Evolutionary conservation across 1,139 yeast species (phyloP).

Genomic region (Suhomyces bribrorum): DNA sequence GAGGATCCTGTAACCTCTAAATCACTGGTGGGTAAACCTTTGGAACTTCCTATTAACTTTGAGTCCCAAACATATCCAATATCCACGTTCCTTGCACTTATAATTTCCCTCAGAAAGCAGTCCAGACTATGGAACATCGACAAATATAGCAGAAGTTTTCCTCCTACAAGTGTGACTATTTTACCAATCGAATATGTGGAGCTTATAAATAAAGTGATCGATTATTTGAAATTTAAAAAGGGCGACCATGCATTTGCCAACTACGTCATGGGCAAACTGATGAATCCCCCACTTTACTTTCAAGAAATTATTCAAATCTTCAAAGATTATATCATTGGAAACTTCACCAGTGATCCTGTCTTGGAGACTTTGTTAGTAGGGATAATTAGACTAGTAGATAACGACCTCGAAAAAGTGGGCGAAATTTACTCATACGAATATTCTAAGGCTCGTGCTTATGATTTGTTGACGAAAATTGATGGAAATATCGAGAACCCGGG

Average conservation of each 20-base stretch:
- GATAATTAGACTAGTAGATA: slow-evolving; percentile 38
- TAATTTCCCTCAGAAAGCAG: slow-evolving; percentile 50
- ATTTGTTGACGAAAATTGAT: slow-evolving; percentile 35
- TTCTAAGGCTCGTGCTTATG: slow-evolving; percentile 51
- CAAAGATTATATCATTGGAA: slow-evolving; percentile 53
- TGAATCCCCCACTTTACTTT: slow-evolving; percentile 28
- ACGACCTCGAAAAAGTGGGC: slow-evolving; percentile 17
- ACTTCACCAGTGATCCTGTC: slow-evolving; percentile 42
- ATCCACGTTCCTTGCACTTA: slow-evolving; percentile 44
- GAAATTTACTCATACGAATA: slow-evolving; percentile 38
- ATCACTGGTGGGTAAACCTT: slow-evolving; percentile 20
- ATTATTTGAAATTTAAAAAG: slow-evolving; percentile 29
- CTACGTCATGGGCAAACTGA: slow-evolving; percentile 11
- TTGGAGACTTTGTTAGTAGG: slow-evolving; percentile 37
- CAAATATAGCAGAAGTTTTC: slow-evolving; percentile 29
- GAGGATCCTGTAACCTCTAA: slow-evolving; percentile 24
- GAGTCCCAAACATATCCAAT: slow-evolving; percentile 21
- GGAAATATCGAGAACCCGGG: slow-evolving; percentile 46
- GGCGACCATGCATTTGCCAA: slow-evolving; percentile 25
- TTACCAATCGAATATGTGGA: slow-evolving; percentile 44
- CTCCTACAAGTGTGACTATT: slow-evolving; percentile 50
- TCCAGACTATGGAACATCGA: slow-evolving; percentile 46
- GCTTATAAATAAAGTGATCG: slow-evolving; percentile 30
- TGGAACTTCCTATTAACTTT: slow-evolving; percentile 8
- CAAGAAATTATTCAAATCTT: slow-evolving; percentile 41